A percentile compares a stretch with the other conserved stretches of the same genome.
phyloP scores from a whole-genome alignment of 2,329 filamentous ascomycete species.

The Fusarium clavum region DNA sequence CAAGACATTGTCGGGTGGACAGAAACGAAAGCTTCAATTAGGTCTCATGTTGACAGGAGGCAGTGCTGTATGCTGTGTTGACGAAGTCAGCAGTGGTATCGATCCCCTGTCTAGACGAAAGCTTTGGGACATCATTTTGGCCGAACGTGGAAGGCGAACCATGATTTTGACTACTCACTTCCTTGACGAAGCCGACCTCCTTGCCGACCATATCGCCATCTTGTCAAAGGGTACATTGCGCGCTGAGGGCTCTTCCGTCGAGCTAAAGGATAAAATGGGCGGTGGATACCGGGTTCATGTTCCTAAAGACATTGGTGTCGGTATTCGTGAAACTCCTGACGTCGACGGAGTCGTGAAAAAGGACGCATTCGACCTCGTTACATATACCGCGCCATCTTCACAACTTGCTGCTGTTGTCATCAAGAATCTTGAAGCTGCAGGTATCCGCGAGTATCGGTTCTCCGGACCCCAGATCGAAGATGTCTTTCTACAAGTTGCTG shows the following conservation, averaged over 20 bases:
- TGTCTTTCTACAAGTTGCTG: conserved; percentile 87
- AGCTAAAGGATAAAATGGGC: conserved; percentile 83
- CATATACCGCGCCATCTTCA: conserved; percentile 78
- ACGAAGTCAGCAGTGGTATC: conserved; percentile 89
- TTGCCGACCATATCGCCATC: conserved; percentile 90
- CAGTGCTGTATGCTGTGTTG: conserved; percentile 87
- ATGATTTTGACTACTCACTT: conserved; percentile 94
- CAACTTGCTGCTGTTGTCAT: conserved; percentile 78
- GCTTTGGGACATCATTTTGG: conserved; percentile 93
- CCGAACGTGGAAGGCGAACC: conserved; percentile 83
- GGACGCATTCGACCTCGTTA: conserved; percentile 75
- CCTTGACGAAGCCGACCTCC: conserved; percentile 89
- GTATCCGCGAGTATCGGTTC: conserved; percentile 83
- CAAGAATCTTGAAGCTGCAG: conserved; percentile 71
- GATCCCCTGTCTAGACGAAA: conserved; percentile 89
- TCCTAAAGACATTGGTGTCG: conserved; percentile 66
- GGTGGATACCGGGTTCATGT: conserved; percentile 87
- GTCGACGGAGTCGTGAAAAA: conserved; percentile 69
- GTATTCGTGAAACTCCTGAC: conserved; percentile 59
- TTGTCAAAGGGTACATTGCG: conserved; percentile 86
- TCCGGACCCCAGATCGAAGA: conserved; percentile 92
- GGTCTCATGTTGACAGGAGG: conserved; percentile 97
- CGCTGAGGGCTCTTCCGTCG: conserved; percentile 85
- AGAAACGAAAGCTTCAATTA: conserved; percentile 91
- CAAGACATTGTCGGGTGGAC: conserved; percentile 86